Base-by-base conservation (phyloP, 257 asterid genomes). In the Euphrasia confusa region DNA sequence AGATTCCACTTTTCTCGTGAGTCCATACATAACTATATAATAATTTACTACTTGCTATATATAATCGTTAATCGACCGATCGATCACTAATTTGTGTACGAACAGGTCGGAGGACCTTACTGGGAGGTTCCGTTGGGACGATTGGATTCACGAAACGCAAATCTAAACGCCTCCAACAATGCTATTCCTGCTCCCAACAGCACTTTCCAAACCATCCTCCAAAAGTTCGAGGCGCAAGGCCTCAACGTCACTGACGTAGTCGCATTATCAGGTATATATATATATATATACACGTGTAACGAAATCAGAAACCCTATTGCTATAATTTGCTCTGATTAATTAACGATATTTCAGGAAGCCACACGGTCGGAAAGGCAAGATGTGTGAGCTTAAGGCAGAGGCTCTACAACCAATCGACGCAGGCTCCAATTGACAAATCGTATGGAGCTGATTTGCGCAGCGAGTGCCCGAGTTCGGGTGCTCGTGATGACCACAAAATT, bases 111-210 rank as follows among this genome's bases (percentile, higher is more conserved):
- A 14, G 89, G 86, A 32, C 89, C 82, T 24, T 32, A 59, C 32
- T 83, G 89, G 86, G 77, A 3, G 45, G 89, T 83, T 30, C 81
- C 76, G 39, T 32, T 83, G 58, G 89, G 89, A 60, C 69, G 89
- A 71, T 66, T 79, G 63, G 89, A 83, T 56, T 72, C 89, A 0
- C 61, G 27, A 69, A 66, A 42, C n/a, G 86, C 83, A 2, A 80
- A 80, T 40, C 52, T 78, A 59, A 83, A 69, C 60, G 84, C 68
- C 2, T 72, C 89, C 40, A 83, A 83, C 74, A 65, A 66, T 9
- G 66, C 70, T 61, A 80, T 83, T 63, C 86, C 89, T 26, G 79
- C 86, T 37, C 89, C 86, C 11, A 80, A 78, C 67, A 74, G 58
- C 70, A 80, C 85, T 3, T 78, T 80, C 24, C 81, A 78, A 14